Base-by-base conservation (phyloP, 192 early-diverging fungal species). In the Endogone sp. region DNA sequence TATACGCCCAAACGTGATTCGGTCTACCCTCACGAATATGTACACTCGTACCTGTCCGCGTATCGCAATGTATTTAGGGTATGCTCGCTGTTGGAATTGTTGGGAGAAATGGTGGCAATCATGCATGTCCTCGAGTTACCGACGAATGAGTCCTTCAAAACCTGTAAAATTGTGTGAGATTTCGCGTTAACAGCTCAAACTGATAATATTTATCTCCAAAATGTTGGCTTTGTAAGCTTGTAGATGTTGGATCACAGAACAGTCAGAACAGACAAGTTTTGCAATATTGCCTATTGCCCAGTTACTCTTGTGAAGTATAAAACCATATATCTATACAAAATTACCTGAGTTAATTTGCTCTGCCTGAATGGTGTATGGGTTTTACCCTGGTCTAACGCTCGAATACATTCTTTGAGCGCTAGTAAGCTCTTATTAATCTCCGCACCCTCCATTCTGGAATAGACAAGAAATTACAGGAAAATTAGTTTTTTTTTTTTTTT, bases 351-450 rank as follows among this genome's bases (percentile, higher is more conserved):
- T 61, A 99, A 75, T 80, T 99, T 99, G 74, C 90, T 92, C 75
- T 98, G 95, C 56, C 98, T 86, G 85, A 98, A 99, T 2, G 98
- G 98, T 31, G 93, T 95, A 75, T 99, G 98, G 59, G 88, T 91
- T 66, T 95, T 96, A 68, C 93, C 92, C 71, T 95, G 90, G 72
- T 98, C 98, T 49, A 98, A 76, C 2, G 98, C 95, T 62, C 96
- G 91, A 78, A 99, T 99, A 70, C 96, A 98, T 72, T 98, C 96
- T 76, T 99, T 98, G 67, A 99, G 78, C 0, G 98, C 98, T 64
- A 99, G 80, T 69, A 99, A 82, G 75, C 94, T 95, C 79, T 98
- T 98, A 85, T 99, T 99, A 82, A 99, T 99, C 81, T 99, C 96
- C 1, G 96, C 93, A 16, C 96, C 98, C 74, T 99, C 97, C 95